A percentile compares a stretch with the other conserved stretches of the same genome.
Conservation (phyloP, 129 eudicot species). For the Calendula officinalis region DNA sequence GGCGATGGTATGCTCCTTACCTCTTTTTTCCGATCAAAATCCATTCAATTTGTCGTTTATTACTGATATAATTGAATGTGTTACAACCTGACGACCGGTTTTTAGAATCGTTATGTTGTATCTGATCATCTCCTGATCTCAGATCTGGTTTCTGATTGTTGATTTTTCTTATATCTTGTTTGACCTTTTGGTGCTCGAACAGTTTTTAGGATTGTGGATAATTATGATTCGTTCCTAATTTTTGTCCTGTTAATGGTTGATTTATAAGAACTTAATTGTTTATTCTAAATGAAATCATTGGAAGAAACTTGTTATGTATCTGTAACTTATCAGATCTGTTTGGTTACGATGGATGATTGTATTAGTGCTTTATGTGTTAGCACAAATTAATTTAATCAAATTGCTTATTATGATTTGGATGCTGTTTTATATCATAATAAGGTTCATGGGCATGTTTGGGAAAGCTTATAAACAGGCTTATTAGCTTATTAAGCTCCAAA, state of each 20-base stretch:
- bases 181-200: conserved; percentile 21
- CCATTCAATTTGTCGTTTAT: neutral
- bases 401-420: neutral
- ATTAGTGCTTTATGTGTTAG: neutral
- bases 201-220: neutral
- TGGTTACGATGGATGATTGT: neutral
- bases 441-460: no score
- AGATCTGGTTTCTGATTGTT: conserved; percentile 31
- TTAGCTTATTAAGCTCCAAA: no score
- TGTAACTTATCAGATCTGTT: conserved; percentile 18
- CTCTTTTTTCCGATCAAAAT: neutral
- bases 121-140: neutral
- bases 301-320: neutral
- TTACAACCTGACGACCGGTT: neutral
- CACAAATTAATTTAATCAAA: neutral
- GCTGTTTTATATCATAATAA: neutral
- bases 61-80: neutral
- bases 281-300: neutral
- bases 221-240: conserved; percentile 2
- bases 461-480: no score
- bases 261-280: neutral
- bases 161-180: neutral
- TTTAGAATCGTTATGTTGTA: neutral
- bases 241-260: neutral
- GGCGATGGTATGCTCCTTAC: conserved; percentile 45